Conservation (phyloP, 495 filamentous ascomycete species). For the Delitschia confertaspora region DNA sequence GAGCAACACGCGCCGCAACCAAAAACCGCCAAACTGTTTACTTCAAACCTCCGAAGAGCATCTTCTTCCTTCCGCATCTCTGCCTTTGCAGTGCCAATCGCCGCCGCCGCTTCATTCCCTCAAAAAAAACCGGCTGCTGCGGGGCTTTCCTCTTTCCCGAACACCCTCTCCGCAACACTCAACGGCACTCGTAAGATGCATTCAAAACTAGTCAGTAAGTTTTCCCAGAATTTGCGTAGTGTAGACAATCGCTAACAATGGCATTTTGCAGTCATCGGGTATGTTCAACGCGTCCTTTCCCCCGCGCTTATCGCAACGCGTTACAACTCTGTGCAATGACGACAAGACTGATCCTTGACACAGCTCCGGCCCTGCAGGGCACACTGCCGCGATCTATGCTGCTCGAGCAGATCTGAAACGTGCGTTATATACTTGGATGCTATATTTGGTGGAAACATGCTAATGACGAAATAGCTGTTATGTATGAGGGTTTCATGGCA, state of each 20-base stretch:
- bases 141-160: constrained; percentile 33
- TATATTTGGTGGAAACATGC: neutral
- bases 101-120: constrained; percentile 57
- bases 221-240: neutral
- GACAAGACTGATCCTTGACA: too few relatives aligned
- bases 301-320: constrained; percentile 13
- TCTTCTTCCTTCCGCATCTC: constrained; percentile 51
- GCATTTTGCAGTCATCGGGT: constrained; percentile 31
- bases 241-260: constrained; percentile 14
- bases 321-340: constrained; percentile 15
- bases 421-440: constrained; percentile 24
- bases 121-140: constrained; percentile 39
- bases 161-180: constrained; percentile 28
- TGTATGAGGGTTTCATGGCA: constrained; percentile 96
- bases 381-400: constrained; percentile 94
- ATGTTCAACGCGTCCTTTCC: constrained; percentile 15
- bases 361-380: constrained; percentile 92
- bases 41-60: constrained; percentile 61
- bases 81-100: constrained; percentile 49
- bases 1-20: too few relatives aligned
- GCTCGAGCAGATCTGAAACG: constrained; percentile 83
- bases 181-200: constrained; percentile 34
- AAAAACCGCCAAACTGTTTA: constrained; percentile 83
- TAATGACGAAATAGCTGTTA: constrained; percentile 48
- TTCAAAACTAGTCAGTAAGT: constrained; percentile 37